Evolutionary conservation across 331 rosid species (phyloP).

Genomic region (Stylosanthes scabra): DNA sequence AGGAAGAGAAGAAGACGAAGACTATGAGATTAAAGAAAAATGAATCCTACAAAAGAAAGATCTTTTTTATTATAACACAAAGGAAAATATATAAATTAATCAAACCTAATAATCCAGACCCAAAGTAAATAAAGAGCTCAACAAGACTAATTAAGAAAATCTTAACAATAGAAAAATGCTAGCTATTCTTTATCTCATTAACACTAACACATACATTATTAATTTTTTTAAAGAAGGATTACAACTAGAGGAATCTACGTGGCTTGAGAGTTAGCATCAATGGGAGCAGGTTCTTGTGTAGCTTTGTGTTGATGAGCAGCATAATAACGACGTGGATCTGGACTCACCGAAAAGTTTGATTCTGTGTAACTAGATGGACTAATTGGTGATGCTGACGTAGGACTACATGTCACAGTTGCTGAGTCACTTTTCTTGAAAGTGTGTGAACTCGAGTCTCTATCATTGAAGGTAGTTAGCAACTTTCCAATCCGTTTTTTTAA

Average conservation of each 20-base stretch:
- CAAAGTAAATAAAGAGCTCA: too few relatives aligned
- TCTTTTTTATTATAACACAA: too few relatives aligned
- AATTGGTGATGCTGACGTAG: slow-evolving; percentile 30
- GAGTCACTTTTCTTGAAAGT: slow-evolving; percentile 39
- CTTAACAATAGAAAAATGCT: too few relatives aligned
- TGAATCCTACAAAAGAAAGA: too few relatives aligned
- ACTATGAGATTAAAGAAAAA: too few relatives aligned
- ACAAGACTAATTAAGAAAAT: too few relatives aligned
- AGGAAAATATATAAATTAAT: too few relatives aligned
- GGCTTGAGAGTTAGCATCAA: not conserved
- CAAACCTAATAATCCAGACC: too few relatives aligned
- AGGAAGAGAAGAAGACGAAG: too few relatives aligned
- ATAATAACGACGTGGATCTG: slow-evolving; percentile 3
- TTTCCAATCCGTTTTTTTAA: slow-evolving; percentile 32
- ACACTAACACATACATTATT: too few relatives aligned
- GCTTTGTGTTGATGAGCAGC: not conserved
- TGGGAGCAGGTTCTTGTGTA: not conserved
- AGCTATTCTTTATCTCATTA: too few relatives aligned
- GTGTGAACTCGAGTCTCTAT: slow-evolving; percentile 38
- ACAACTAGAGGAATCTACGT: not conserved
- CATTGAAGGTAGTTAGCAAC: slow-evolving; percentile 31
- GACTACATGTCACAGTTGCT: slow-evolving; percentile 9
- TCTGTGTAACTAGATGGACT: slow-evolving; percentile 38
- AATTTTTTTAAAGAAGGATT: too few relatives aligned
- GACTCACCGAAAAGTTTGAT: slow-evolving; percentile 1